Evolutionary conservation across 1,284 basidiomycete species (phyloP).

Genomic region (Uromyces viciae-fabae): DNA sequence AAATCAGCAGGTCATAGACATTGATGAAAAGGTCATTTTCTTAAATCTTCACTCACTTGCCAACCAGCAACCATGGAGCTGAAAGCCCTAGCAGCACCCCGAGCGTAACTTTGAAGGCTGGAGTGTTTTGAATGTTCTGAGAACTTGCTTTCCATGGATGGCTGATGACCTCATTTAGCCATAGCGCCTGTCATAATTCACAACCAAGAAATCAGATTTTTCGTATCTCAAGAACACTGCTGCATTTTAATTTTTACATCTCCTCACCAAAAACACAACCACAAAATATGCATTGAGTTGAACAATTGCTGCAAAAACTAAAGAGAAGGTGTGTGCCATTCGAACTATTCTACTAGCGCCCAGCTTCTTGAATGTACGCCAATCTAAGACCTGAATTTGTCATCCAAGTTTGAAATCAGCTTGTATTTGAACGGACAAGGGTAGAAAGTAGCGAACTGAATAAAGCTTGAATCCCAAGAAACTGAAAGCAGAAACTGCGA

Average conservation of each 20-base stretch:
- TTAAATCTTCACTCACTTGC: conserved; percentile 18
- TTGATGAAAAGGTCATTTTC: background rate
- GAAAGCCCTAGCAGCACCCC: conserved; percentile 9
- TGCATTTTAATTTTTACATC: background rate
- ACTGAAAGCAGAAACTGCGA: conserved; percentile 5
- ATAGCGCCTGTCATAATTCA: conserved; percentile 18
- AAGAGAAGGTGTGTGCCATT: conserved; percentile 31
- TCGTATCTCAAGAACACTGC: background rate
- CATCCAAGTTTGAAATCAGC: background rate
- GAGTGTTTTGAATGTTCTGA: background rate
- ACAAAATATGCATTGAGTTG: conserved; percentile 43
- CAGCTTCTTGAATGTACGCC: conserved; percentile 39
- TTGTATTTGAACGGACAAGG: background rate
- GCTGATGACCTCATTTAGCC: conserved; percentile 27
- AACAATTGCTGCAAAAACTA: conserved; percentile 24
- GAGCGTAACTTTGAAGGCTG: background rate
- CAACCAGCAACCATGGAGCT: conserved; percentile 37
- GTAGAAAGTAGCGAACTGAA: background rate
- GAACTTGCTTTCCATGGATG: background rate
- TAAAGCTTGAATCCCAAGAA: conserved; percentile 32
- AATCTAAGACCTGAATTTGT: conserved; percentile 27
- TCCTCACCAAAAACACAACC: conserved; percentile 21
- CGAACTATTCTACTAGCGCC: conserved; percentile 27
- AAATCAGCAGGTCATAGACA: background rate
- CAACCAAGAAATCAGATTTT: background rate